phyloP scores from a whole-genome alignment of 2,329 filamentous ascomycete species.

The Sporothrix protearum region DNA sequence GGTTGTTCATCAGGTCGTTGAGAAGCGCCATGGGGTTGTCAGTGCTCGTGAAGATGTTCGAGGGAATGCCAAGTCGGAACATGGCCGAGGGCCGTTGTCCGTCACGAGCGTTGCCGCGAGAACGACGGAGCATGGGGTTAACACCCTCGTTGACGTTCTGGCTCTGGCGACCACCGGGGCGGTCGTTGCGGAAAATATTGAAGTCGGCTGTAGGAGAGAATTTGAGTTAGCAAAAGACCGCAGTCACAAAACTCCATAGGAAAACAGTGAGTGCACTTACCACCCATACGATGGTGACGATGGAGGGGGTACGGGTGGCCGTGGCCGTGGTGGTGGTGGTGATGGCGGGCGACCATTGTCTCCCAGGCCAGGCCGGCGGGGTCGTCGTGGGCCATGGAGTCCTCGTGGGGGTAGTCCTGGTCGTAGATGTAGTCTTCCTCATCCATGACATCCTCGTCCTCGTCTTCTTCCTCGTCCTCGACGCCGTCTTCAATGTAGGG shows the following conservation, averaged over 20 bases:
- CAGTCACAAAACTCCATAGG: not conserved
- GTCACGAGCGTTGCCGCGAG: constrained; percentile 44
- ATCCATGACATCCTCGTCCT: constrained; percentile 69
- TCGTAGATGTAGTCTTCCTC: constrained; percentile 64
- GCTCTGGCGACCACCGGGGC: constrained; percentile 41
- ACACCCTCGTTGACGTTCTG: constrained; percentile 71
- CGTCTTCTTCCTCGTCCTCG: constrained; percentile 62
- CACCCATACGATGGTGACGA: constrained; percentile 51
- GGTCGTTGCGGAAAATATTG: constrained; percentile 50
- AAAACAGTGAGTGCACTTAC: constrained; percentile 30
- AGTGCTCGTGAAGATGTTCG: constrained; percentile 44
- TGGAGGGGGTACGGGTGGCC: constrained; percentile 33
- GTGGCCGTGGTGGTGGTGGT: constrained; percentile 42
- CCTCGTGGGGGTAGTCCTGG: constrained; percentile 53
- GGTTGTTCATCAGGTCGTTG: constrained; percentile 54
- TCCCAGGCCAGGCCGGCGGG: constrained; percentile 54
- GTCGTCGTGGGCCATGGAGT: constrained; percentile 41
- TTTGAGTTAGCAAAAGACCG: not conserved
- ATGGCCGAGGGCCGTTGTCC: constrained; percentile 38
- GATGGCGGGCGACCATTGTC: constrained; percentile 48
- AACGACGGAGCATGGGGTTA: constrained; percentile 79
- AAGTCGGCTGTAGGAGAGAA: constrained; percentile 39
- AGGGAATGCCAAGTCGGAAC: constrained; percentile 52
- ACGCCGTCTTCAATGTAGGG: constrained; percentile 53
- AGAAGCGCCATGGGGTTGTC: constrained; percentile 46